phyloP scores from a whole-genome alignment of 116 monocot species.

The Dioscorea cayenensis region DNA sequence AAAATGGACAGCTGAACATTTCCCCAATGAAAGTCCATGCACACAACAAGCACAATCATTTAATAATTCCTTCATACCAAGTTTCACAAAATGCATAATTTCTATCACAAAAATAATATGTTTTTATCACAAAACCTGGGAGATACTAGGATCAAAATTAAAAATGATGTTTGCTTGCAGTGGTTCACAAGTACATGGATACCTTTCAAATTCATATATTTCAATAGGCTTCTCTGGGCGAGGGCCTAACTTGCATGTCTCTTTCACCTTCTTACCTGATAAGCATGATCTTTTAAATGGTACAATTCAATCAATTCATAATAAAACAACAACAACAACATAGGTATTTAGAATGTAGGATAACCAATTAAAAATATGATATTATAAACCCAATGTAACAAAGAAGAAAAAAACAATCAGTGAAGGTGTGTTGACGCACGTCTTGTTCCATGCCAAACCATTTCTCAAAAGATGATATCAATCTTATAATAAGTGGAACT shows the following conservation, averaged over 20 bases:
- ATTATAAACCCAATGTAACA: too few species aligned
- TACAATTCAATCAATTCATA: too few species aligned
- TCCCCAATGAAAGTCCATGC: slow-evolving; percentile 10
- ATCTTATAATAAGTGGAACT: too few species aligned
- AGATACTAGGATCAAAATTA: neutral
- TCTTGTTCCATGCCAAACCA: too few species aligned
- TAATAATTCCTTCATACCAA: neutral
- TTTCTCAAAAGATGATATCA: too few species aligned
- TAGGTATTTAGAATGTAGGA: too few species aligned
- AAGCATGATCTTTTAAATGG: neutral
- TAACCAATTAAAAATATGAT: too few species aligned
- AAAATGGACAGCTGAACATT: slow-evolving; percentile 85
- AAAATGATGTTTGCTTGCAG: neutral
- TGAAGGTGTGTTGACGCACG: too few species aligned
- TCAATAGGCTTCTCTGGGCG: slow-evolving; percentile 87
- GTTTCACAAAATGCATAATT: neutral
- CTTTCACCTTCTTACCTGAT: slow-evolving; percentile 70
- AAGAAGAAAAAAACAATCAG: too few species aligned
- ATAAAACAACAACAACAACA: too few species aligned
- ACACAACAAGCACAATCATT: slow-evolving; percentile 15
- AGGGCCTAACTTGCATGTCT: slow-evolving; percentile 74
- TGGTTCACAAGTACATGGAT: neutral
- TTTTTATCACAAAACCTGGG: neutral
- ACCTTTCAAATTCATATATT: slow-evolving; percentile 99
- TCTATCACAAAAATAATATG: neutral